These are phyloP conservation scores for Cytospora paraplurivora DNA, from an alignment of 2,329 filamentous ascomycete genomes.

Conservation along the genomic window DNA sequence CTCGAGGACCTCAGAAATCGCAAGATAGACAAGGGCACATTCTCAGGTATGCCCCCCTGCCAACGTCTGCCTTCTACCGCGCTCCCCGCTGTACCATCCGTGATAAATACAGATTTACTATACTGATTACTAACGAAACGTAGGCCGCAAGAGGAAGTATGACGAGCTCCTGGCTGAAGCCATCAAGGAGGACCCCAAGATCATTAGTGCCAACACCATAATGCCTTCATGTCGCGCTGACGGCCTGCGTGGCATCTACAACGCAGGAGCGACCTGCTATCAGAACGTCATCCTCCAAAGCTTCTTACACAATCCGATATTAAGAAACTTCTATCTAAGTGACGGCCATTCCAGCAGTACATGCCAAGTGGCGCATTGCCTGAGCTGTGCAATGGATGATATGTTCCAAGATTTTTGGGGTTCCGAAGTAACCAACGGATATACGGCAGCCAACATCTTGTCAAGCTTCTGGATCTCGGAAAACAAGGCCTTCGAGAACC, in stretches of 20 bases:
- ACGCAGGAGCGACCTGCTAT: conserved; percentile 98
- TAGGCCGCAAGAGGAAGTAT: conserved; percentile 73
- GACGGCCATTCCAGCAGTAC: conserved; percentile 82
- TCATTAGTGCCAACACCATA: conserved; percentile 76
- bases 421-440: conserved; percentile 80
- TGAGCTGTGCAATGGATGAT: conserved; percentile 72
- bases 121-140: conserved; percentile 20
- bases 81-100: not conserved
- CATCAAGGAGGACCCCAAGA: conserved; percentile 71
- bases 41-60: conserved; percentile 52
- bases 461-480: conserved; percentile 89
- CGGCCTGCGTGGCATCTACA: conserved; percentile 90
- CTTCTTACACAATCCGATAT: conserved; percentile 88
- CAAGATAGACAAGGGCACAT: conserved; percentile 68
- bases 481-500: conserved; percentile 68
- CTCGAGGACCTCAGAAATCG: conserved; percentile 73
- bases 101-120: not conserved
- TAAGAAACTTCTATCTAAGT: conserved; percentile 88
- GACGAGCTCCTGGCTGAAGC: conserved; percentile 69
- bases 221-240: conserved; percentile 82
- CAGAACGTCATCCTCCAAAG: conserved; percentile 95
- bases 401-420: conserved; percentile 74
- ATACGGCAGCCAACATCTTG: conserved; percentile 86
- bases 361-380: conserved; percentile 65
- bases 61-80: too few species aligned